These are phyloP conservation scores for Aspergillus kassunensis DNA, from an alignment of 495 filamentous ascomycete species.

Conservation along the genomic window DNA sequence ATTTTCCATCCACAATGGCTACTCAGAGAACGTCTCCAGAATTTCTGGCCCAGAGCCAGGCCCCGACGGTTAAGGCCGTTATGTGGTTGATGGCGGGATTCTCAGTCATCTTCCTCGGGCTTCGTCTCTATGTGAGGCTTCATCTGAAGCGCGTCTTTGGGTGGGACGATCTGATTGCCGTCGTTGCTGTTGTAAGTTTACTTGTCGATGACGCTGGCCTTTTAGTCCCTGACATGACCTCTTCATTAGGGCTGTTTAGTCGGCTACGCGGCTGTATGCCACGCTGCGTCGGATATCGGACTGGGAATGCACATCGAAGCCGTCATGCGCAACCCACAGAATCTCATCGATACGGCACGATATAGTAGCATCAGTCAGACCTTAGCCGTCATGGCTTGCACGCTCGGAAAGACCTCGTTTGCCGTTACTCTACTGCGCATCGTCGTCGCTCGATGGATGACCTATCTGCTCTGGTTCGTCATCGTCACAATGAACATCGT, in stretches of 20 bases:
- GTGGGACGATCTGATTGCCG: conserved; percentile 27
- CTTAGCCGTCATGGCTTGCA: no score
- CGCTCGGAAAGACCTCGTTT: no score
- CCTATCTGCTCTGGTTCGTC: no score
- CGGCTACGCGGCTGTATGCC: conserved; percentile 24
- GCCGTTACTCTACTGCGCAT: no score
- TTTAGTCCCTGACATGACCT: background rate
- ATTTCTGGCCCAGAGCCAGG: conserved; percentile 11
- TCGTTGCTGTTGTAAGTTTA: conserved; percentile 19
- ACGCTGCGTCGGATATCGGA: conserved; percentile 18
- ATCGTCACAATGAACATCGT: conserved; percentile 23
- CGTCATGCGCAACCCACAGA: no score
- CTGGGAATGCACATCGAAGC: no score
- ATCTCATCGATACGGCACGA: no score
- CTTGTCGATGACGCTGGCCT: no score
- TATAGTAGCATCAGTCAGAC: no score
- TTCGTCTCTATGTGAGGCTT: conserved; percentile 24
- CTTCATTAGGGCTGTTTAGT: conserved; percentile 16
- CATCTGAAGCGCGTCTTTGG: conserved; percentile 23
- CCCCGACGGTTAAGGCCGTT: conserved; percentile 20
- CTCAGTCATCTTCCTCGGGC: conserved; percentile 17
- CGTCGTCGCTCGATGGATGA: no score
- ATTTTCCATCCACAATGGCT: background rate
- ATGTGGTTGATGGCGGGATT: conserved; percentile 27
- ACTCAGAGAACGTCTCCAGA: background rate